These are phyloP conservation scores for Lotus japonicus DNA, from an alignment of 306 rosid species.

Conservation along the genomic window DNA sequence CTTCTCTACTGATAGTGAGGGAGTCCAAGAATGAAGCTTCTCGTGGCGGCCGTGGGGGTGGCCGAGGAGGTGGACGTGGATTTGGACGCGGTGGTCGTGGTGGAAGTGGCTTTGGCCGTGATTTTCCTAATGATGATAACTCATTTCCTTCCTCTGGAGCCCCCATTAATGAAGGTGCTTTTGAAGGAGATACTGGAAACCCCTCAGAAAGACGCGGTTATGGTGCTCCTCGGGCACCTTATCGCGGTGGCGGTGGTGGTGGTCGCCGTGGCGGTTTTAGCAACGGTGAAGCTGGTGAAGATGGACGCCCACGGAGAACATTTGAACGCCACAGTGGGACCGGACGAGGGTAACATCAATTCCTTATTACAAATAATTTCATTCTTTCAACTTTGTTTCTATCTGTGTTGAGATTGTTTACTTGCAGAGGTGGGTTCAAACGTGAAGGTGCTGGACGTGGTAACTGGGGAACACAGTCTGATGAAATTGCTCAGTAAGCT, in stretches of 20 bases:
- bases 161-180: slow-evolving; percentile 39
- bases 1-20: slow-evolving; percentile 42
- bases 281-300: slow-evolving; percentile 70
- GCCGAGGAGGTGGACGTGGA: slow-evolving; percentile 47
- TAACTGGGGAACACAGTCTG: slow-evolving; percentile 79
- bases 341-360: slow-evolving; percentile 57
- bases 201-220: slow-evolving; percentile 55
- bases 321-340: slow-evolving; percentile 87
- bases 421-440: slow-evolving; percentile 59
- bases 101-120: slow-evolving; percentile 33
- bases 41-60: slow-evolving; percentile 67
- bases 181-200: slow-evolving; percentile 55
- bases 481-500: slow-evolving; percentile 65
- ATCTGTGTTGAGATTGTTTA: neutral
- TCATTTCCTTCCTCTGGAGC: slow-evolving; percentile 25
- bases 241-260: slow-evolving; percentile 58
- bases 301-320: slow-evolving; percentile 57
- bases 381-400: neutral
- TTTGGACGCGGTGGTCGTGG: slow-evolving; percentile 32
- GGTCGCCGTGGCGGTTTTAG: slow-evolving; percentile 78
- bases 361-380: neutral
- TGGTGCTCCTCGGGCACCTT: slow-evolving; percentile 62
- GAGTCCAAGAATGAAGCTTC: slow-evolving; percentile 60
- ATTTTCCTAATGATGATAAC: slow-evolving; percentile 41
- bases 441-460: slow-evolving; percentile 93